Evolutionary conservation across 257 asterid genomes (phyloP).

Genomic region (Solanum chilense): DNA sequence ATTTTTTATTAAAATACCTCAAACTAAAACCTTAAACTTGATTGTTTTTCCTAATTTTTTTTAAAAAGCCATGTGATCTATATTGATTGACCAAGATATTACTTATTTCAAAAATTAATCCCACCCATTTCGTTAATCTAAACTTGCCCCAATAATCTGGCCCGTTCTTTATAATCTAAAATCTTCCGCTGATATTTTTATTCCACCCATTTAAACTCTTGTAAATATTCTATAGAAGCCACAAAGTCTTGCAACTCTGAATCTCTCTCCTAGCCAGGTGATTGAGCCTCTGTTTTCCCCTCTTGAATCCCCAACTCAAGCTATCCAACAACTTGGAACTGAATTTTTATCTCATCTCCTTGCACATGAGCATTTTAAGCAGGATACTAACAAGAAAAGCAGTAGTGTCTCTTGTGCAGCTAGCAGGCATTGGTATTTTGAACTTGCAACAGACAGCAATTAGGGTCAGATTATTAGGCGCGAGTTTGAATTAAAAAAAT

Average conservation of each 20-base stretch:
- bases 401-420: conserved; percentile 72
- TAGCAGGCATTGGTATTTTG: conserved; percentile 60
- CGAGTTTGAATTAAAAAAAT: background rate
- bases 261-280: conserved; percentile 63
- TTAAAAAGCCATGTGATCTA: background rate
- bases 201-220: conserved; percentile 23
- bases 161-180: background rate
- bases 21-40: background rate
- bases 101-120: background rate
- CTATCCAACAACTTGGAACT: conserved; percentile 74
- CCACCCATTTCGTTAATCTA: background rate
- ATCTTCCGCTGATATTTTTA: background rate
- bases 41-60: background rate
- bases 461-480: background rate
- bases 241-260: conserved; percentile 45
- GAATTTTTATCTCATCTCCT: conserved; percentile 70
- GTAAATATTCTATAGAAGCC: conserved; percentile 84
- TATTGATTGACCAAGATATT: background rate
- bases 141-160: background rate
- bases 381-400: conserved; percentile 69
- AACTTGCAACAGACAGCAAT: conserved; percentile 70
- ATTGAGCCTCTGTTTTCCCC: conserved; percentile 58
- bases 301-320: conserved; percentile 75
- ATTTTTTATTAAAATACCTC: background rate
- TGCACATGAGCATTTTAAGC: conserved; percentile 69